Evolutionary conservation across 768 basidiomycete species (phyloP), one percentile per base, ranked within the genome.

Genomic region (Rhizopogon vesiculosus): DNA sequence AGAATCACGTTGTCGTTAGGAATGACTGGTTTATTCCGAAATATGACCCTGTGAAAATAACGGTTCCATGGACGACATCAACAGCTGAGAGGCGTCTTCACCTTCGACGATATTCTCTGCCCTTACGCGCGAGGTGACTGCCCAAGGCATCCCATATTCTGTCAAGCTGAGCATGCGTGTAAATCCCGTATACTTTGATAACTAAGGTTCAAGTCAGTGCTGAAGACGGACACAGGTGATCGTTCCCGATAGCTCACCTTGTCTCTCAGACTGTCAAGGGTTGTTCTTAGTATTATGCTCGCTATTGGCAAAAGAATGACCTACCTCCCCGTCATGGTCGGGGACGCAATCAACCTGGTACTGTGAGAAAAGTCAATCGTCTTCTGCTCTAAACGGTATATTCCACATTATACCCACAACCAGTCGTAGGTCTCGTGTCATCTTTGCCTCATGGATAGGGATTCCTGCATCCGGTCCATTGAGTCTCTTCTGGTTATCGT

Each of bases 401-500:
- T 9, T 53, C 43, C 7, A 25, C 39, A 42, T 40, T 25, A 39
- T 31, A 66, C 78, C 5, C 61, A 83, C 82, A 1, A 85, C 72
- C 22, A 85, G 65, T 10, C 81, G 70, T 22, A 75, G 63, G 58
- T 84, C 80, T 0, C 72, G 61, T 10, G 79, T 80, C 76, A 87
- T 82, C 64, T 86, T 87, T 0, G 87, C 87, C 62, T 87, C 85
- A 51, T 77, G 88, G 10, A 89, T 77, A 0, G 86, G 84, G 3
- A 88, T 66, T 1, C 78, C 77, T 13, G 22, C 22, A 22, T 22
- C 22, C 22, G 22, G 22, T 22, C 22, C 22, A 22, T 22, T 22
- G 22, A 22, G 69, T 6, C 77, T 69, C 65, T 86, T 85, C 59
- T 88, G 84, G 58, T 88, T 89, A 55, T 85, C 82, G 9, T 75